These are phyloP conservation scores for Cyclotella cryptica DNA, from an alignment of 108 stramenopile species.

Conservation along the genomic window DNA sequence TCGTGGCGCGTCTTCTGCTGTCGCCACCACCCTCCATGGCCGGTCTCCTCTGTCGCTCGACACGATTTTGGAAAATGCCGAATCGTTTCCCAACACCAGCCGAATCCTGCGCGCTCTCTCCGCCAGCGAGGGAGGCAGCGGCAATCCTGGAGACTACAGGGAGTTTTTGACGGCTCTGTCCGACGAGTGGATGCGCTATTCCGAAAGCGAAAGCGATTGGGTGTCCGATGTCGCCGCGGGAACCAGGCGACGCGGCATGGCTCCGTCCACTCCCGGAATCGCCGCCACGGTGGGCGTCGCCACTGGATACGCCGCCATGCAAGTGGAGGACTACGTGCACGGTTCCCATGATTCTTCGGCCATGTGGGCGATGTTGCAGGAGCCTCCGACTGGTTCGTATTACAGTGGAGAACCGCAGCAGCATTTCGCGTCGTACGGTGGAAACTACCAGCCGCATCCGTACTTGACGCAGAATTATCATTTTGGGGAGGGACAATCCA, in stretches of 20 bases:
- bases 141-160: neutral
- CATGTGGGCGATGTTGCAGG: neutral
- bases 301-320: neutral
- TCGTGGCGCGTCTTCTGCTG: no score
- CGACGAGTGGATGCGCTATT: conserved; percentile 4
- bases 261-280: neutral
- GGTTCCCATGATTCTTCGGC: neutral
- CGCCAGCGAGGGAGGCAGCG: neutral
- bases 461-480: conserved; percentile 5
- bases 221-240: neutral
- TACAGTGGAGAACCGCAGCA: neutral
- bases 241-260: neutral
- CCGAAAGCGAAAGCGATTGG: neutral
- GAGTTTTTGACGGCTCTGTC: neutral
- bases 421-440: neutral
- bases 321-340: neutral
- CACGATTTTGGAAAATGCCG: neutral
- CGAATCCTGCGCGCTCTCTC: neutral
- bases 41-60: neutral
- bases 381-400: neutral
- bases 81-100: neutral
- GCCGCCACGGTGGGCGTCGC: neutral
- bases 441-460: neutral
- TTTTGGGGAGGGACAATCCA: conserved; percentile 2
- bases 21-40: no score